Conservation (phyloP, 2,329 filamentous ascomycete genomes). For the Cladorrhinum sp. region DNA sequence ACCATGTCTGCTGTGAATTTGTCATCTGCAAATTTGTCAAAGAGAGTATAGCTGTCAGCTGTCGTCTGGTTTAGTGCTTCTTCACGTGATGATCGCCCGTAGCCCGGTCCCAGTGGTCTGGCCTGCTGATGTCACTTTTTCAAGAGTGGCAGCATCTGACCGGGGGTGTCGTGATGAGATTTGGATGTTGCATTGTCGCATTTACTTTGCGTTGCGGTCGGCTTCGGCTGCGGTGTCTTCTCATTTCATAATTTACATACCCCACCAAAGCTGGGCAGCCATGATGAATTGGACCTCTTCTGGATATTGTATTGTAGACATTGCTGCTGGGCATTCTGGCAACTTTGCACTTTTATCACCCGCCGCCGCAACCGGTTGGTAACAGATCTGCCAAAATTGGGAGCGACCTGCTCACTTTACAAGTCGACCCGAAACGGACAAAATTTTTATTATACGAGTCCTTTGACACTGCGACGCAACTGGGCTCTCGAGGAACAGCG, state of each 20-base stretch:
- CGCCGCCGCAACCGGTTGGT: neutral
- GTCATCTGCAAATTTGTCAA: too few species aligned
- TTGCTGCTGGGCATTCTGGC: neutral
- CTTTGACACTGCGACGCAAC: neutral
- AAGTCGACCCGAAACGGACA: neutral
- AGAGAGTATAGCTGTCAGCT: neutral
- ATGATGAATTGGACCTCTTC: too few species aligned
- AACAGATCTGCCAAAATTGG: neutral
- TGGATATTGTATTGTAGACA: neutral
- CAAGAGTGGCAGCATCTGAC: constrained; percentile 1
- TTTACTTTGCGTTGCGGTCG: neutral
- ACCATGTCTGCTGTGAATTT: too few species aligned
- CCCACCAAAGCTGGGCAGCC: neutral
- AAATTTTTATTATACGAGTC: neutral
- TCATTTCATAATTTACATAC: neutral
- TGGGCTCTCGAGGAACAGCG: neutral
- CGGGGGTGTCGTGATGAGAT: constrained; percentile 1
- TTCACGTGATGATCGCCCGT: constrained; percentile 2
- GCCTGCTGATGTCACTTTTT: constrained; percentile 11
- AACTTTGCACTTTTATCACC: too few species aligned
- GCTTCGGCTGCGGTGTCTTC: neutral
- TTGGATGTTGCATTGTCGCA: neutral
- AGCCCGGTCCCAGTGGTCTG: neutral
- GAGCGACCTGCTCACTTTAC: neutral
- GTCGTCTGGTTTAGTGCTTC: neutral